phyloP scores from a whole-genome alignment of 768 basidiomycete genomes.

The Russula ochroleuca region DNA sequence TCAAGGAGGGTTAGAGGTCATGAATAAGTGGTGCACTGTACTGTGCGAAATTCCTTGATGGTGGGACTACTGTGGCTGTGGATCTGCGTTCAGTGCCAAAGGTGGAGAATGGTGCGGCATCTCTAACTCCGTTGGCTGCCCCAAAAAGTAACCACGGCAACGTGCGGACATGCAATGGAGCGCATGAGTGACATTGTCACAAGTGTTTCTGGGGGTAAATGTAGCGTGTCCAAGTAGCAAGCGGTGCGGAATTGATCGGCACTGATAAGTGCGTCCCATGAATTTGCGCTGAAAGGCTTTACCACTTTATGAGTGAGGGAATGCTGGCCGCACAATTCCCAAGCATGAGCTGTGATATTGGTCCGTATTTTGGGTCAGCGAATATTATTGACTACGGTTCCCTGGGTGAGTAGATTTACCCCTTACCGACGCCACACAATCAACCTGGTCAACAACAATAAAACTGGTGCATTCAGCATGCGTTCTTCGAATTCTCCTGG shows the following conservation, averaged over 20 bases:
- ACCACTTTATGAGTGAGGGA: conserved; percentile 19
- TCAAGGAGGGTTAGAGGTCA: conserved; percentile 37
- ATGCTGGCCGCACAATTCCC: conserved; percentile 29
- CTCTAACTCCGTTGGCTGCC: neutral
- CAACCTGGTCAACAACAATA: conserved; percentile 22
- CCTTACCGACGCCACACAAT: neutral
- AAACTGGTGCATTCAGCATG: conserved; percentile 19
- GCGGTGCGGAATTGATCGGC: conserved; percentile 26
- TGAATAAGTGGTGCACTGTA: conserved; percentile 43
- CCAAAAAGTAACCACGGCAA: neutral
- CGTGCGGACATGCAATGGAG: conserved; percentile 34
- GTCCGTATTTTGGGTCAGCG: conserved; percentile 31
- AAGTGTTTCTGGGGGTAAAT: conserved; percentile 39
- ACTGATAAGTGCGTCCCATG: conserved; percentile 23
- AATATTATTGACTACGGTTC: conserved; percentile 31
- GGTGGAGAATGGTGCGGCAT: conserved; percentile 56
- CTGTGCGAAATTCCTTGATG: conserved; percentile 43
- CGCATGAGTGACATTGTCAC: conserved; percentile 32
- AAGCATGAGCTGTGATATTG: conserved; percentile 37
- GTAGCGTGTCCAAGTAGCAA: conserved; percentile 18
- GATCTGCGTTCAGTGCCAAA: conserved; percentile 51
- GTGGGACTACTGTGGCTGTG: conserved; percentile 43
- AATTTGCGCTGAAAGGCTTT: neutral
- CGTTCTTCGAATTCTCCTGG: conserved; percentile 25
- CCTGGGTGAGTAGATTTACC: conserved; percentile 24